Conservation (phyloP, 2,329 filamentous ascomycete genomes). For the Rutstroemia sp. region DNA sequence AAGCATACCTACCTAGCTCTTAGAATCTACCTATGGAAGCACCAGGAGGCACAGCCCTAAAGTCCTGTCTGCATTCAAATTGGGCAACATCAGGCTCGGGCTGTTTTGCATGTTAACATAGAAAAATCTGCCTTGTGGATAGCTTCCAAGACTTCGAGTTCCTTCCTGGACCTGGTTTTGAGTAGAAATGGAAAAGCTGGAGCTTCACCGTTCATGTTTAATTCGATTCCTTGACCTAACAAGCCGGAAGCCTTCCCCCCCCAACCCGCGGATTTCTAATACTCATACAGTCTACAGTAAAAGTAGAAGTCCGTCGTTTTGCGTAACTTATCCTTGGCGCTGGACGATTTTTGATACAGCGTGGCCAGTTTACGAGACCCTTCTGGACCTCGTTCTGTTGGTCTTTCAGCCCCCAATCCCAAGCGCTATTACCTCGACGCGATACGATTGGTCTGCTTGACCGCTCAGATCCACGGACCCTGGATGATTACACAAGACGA, state of each 20-base stretch:
- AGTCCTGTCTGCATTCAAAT: background rate
- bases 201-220: background rate
- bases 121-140: constrained; percentile 1
- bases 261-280: background rate
- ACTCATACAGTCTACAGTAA: too few relatives aligned
- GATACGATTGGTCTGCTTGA: background rate
- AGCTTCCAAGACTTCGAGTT: background rate
- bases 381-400: background rate
- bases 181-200: background rate
- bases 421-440: background rate
- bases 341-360: background rate
- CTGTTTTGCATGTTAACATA: background rate
- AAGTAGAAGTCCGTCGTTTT: too few relatives aligned
- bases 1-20: too few relatives aligned
- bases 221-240: too few relatives aligned
- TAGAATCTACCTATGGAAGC: background rate
- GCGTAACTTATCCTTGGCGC: too few relatives aligned
- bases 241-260: too few relatives aligned
- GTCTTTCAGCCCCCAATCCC: background rate
- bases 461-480: background rate
- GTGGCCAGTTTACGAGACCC: background rate
- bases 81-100: background rate
- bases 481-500: background rate
- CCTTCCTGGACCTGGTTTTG: background rate
- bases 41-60: background rate